Conservation (phyloP, 1,139 yeast genomes). For the Taiozyma sp. region DNA sequence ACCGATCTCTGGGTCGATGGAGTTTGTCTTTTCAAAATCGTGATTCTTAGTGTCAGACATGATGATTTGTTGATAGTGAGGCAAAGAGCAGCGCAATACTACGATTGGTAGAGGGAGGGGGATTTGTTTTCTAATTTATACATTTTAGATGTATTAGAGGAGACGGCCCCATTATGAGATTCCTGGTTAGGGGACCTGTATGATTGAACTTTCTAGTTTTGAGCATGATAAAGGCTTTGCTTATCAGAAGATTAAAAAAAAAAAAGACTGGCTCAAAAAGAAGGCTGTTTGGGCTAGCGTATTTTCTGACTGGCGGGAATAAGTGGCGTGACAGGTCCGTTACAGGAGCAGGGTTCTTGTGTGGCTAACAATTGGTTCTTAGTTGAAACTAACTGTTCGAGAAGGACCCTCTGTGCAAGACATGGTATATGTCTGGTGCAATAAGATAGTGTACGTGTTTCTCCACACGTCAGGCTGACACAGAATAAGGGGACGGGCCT, state of each 20-base stretch:
- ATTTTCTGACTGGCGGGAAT: too few relatives aligned
- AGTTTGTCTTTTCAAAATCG: constrained; percentile 7
- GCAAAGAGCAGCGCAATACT: too few relatives aligned
- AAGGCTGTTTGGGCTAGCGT: too few relatives aligned
- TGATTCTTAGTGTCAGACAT: constrained; percentile 2
- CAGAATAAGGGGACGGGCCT: too few relatives aligned
- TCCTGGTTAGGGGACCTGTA: not conserved
- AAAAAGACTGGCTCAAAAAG: not conserved
- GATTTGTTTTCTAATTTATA: not conserved
- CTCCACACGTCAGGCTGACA: too few relatives aligned
- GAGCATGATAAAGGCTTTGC: not conserved
- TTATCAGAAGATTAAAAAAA: not conserved
- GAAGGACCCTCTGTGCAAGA: too few relatives aligned
- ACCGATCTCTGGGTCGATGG: constrained; percentile 12
- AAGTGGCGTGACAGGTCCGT: too few relatives aligned
- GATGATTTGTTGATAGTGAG: not conserved
- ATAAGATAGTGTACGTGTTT: too few relatives aligned
- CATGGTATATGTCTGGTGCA: too few relatives aligned
- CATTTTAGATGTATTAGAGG: not conserved
- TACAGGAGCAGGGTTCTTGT: too few relatives aligned
- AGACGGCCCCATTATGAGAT: not conserved
- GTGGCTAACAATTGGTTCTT: too few relatives aligned
- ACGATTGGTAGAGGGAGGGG: not conserved
- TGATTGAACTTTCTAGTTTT: not conserved
- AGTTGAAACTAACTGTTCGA: too few relatives aligned